A percentile compares a stretch with the other conserved stretches of the same genome.
These are phyloP conservation scores for Paramarasmius palmivorus DNA, from an alignment of 1,284 basidiomycete genomes.

Conservation along the genomic window DNA sequence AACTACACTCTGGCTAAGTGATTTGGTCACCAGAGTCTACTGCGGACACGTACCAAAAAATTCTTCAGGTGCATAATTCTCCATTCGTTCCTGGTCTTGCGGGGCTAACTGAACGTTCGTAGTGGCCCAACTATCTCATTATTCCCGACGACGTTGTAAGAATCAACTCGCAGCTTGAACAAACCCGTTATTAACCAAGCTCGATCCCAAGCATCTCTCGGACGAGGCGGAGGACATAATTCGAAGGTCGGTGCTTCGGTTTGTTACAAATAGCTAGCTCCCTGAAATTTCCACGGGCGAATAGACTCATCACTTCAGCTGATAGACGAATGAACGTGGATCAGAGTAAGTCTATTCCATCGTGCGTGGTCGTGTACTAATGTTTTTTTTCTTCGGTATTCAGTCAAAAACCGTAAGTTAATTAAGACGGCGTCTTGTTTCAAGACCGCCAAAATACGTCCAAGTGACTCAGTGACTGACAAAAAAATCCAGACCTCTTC, in stretches of 20 bases:
- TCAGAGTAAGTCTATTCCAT: too few relatives aligned
- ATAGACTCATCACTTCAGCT: slow-evolving; percentile 80
- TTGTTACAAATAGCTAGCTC: slow-evolving; percentile 3
- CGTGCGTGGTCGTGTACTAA: too few relatives aligned
- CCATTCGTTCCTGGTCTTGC: neutral
- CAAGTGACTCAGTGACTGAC: too few relatives aligned
- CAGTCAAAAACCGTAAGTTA: too few relatives aligned
- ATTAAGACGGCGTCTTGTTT: too few relatives aligned
- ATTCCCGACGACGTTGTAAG: slow-evolving; percentile 89
- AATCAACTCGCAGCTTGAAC: neutral
- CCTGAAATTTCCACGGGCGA: too few relatives aligned
- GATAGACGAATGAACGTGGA: slow-evolving; percentile 83
- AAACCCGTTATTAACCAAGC: too few relatives aligned
- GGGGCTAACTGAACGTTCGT: slow-evolving; percentile 27
- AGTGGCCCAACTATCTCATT: slow-evolving; percentile 85
- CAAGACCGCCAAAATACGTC: too few relatives aligned
- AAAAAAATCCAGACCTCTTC: slow-evolving; percentile 90
- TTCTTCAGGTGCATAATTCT: slow-evolving; percentile 48
- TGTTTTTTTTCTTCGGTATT: too few relatives aligned
- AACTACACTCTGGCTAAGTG: too few relatives aligned
- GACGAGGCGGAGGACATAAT: slow-evolving; percentile 93
- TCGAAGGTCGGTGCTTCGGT: slow-evolving; percentile 53
- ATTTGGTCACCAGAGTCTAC: slow-evolving; percentile 66
- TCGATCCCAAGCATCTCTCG: slow-evolving; percentile 62
- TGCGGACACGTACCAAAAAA: slow-evolving; percentile 99